A percentile compares a stretch with the other conserved stretches of the same genome.
phyloP scores from a whole-genome alignment of 2,329 filamentous ascomycete species.

The Ophidiomyces ophidiicola region DNA sequence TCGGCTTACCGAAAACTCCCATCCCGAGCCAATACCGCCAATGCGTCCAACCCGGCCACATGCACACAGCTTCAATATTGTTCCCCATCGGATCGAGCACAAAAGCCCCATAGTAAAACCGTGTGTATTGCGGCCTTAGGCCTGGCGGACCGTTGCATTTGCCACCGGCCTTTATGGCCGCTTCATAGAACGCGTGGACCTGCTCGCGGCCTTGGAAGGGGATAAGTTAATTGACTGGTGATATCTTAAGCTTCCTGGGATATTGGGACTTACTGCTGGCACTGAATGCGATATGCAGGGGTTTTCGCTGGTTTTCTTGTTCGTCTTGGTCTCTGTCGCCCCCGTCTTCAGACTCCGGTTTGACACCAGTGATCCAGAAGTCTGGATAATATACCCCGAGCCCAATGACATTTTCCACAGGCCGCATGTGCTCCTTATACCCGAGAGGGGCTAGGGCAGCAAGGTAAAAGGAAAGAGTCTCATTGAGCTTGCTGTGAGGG shows the following conservation, averaged over 20 bases:
- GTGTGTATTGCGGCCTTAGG: conserved; percentile 32
- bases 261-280: conserved; percentile 17
- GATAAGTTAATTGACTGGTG: conserved; percentile 1
- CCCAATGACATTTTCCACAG: conserved; percentile 20
- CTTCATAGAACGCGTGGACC: conserved; percentile 38
- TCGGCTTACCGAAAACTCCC: conserved; percentile 16
- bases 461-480: conserved; percentile 22
- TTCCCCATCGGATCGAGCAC: conserved; percentile 41
- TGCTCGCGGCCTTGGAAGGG: conserved; percentile 29
- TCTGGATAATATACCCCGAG: conserved; percentile 22
- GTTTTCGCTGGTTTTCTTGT: conserved; percentile 8
- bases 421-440: conserved; percentile 22
- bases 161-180: conserved; percentile 35
- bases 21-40: conserved; percentile 16
- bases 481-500: conserved; percentile 21
- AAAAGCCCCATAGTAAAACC: conserved; percentile 42
- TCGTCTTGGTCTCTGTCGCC: conserved; percentile 8
- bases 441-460: conserved; percentile 22
- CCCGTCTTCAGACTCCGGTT: neutral
- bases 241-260: too few species aligned
- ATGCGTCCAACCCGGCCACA: conserved; percentile 16
- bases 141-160: conserved; percentile 42
- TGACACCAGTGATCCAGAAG: conserved; percentile 22
- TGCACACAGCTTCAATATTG: conserved; percentile 40
- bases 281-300: conserved; percentile 21